These are phyloP conservation scores for Cotoneaster glaucophyllus DNA, from an alignment of 306 rosid genomes.

Conservation along the genomic window DNA sequence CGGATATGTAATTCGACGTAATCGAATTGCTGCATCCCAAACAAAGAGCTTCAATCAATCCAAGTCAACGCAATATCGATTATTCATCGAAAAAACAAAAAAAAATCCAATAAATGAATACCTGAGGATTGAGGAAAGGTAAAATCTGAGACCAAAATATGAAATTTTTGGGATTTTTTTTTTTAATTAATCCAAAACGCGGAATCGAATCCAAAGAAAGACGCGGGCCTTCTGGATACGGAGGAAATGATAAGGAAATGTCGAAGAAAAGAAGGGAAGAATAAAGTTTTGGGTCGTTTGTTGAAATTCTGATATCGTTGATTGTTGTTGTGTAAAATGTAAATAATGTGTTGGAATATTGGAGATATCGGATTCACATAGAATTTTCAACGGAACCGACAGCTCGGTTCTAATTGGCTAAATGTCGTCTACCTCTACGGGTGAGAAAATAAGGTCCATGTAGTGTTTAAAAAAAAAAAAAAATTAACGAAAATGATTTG, in stretches of 20 bases:
- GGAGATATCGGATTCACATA: background rate
- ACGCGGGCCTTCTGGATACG: background rate
- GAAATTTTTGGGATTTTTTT: background rate
- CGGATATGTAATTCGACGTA: slow-evolving; percentile 3
- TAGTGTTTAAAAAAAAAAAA: too few species aligned
- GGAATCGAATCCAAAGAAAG: background rate
- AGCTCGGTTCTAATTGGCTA: background rate
- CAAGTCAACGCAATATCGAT: background rate
- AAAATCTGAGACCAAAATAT: background rate
- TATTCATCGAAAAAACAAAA: background rate
- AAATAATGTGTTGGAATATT: background rate
- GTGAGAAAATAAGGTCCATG: too few species aligned
- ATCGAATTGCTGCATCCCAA: slow-evolving; percentile 10
- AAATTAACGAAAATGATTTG: too few species aligned
- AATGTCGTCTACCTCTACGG: background rate
- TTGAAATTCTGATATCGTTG: background rate
- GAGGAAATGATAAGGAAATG: background rate
- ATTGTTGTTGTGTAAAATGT: background rate
- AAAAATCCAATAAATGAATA: background rate
- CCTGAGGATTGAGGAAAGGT: background rate
- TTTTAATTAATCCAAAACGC: background rate
- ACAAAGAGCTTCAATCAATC: background rate
- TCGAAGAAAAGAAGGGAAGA: background rate
- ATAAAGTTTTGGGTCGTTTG: background rate
- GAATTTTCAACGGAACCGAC: slow-evolving; percentile 2